phyloP scores from a whole-genome alignment of 352 stramenopile genomes.

The Elongisporangium senticosum region DNA sequence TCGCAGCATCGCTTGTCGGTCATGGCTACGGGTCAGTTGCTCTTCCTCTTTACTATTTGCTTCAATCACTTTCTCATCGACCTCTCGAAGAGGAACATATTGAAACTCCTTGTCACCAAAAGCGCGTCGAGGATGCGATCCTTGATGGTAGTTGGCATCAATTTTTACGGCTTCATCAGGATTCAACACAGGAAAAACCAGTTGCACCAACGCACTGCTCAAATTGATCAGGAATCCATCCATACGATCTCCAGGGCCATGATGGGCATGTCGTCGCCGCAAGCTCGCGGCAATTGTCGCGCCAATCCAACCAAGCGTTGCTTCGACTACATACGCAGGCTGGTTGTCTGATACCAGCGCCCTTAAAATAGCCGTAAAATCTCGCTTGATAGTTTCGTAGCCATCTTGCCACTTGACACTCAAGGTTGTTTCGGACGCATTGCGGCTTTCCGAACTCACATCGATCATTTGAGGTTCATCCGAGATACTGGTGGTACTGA shows the following conservation, averaged over 20 bases:
- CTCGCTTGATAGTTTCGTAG: conserved; percentile 25
- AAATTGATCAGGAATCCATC: conserved; percentile 74
- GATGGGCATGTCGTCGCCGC: conserved; percentile 30
- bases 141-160: conserved; percentile 51
- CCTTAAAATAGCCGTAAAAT: conserved; percentile 23
- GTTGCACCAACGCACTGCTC: conserved; percentile 34
- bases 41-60: conserved; percentile 11
- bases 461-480: conserved; percentile 51
- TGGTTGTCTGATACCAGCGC: conserved; percentile 30
- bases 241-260: conserved; percentile 22
- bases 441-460: conserved; percentile 17
- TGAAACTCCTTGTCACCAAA: conserved; percentile 36
- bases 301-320: conserved; percentile 53
- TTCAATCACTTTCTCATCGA: background rate
- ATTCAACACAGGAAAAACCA: conserved; percentile 31
- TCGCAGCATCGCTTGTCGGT: conserved; percentile 16
- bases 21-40: conserved; percentile 13
- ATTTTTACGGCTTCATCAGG: conserved; percentile 19
- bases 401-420: conserved; percentile 47
- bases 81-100: conserved; percentile 18
- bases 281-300: conserved; percentile 38
- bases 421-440: conserved; percentile 20
- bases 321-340: conserved; percentile 45
- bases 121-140: conserved; percentile 35
- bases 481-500: conserved; percentile 61